Conservation (phyloP, 768 basidiomycete species). For the Lentinula aciculospora region DNA sequence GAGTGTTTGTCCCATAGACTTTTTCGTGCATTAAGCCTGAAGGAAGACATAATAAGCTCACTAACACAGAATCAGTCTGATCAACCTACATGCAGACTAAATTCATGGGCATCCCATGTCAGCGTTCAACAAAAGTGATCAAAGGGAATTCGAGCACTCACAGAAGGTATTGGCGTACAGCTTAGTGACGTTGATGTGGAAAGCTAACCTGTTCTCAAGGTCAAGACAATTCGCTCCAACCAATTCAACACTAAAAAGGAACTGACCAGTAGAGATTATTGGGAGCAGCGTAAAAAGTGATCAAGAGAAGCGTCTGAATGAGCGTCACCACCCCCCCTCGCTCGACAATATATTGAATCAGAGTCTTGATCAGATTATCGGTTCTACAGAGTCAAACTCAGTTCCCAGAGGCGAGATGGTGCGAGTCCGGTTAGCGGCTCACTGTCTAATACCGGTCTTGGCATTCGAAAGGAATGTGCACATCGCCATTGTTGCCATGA, state of each 20-base stretch:
- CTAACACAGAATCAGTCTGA: no score
- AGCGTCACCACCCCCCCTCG: slow-evolving; percentile 39
- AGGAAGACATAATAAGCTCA: no score
- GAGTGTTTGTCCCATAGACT: neutral
- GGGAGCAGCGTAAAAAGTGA: slow-evolving; percentile 35
- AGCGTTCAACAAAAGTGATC: neutral
- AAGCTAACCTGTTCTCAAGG: slow-evolving; percentile 29
- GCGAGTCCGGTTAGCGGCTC: no score
- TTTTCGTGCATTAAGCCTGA: slow-evolving; percentile 3
- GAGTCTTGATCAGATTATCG: slow-evolving; percentile 29
- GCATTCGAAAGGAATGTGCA: slow-evolving; percentile 31
- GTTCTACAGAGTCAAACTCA: slow-evolving; percentile 23
- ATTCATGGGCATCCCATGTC: neutral
- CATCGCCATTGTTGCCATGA: slow-evolving; percentile 39
- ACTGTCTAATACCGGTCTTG: slow-evolving; percentile 33
- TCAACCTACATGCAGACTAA: slow-evolving; percentile 1
- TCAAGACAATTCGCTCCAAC: neutral
- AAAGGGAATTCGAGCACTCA: slow-evolving; percentile 17
- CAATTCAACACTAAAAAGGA: neutral
- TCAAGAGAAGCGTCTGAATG: slow-evolving; percentile 34
- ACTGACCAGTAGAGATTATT: slow-evolving; percentile 31
- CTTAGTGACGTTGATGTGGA: slow-evolving; percentile 43
- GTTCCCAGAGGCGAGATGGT: no score
- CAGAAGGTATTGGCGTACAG: slow-evolving; percentile 47
- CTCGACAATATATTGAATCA: slow-evolving; percentile 36